phyloP scores from a whole-genome alignment of 2,329 filamentous ascomycete genomes.

The Aspergillus clavatus region DNA sequence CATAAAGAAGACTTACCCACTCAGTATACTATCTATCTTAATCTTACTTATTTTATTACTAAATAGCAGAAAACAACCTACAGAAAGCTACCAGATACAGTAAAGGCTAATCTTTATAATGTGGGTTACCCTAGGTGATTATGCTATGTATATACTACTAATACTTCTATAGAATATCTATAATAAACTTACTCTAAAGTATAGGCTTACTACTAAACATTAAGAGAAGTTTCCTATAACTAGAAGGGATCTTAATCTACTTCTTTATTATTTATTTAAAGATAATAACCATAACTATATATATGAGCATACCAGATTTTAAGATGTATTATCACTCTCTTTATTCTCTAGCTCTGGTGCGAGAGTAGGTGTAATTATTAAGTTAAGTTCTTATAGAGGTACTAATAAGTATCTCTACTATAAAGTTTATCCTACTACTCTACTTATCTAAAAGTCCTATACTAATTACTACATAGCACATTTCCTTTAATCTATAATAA shows the following conservation, averaged over 20 bases:
- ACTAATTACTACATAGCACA: background rate
- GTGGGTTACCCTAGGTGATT: no score
- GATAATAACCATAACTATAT: constrained; percentile 8
- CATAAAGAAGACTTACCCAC: no score
- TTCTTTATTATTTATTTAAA: constrained; percentile 11
- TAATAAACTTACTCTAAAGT: constrained; percentile 10
- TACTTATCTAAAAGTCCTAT: background rate
- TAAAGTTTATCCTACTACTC: constrained; percentile 2
- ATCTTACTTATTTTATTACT: no score
- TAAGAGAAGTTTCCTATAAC: constrained; percentile 10
- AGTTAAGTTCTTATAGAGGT: constrained; percentile 12
- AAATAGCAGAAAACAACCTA: no score
- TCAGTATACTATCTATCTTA: no score
- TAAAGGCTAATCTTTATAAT: no score
- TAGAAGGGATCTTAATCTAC: constrained; percentile 14
- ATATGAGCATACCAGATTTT: constrained; percentile 2
- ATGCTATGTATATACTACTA: background rate
- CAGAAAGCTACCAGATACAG: no score
- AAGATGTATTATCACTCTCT: constrained; percentile 1
- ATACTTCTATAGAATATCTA: constrained; percentile 12
- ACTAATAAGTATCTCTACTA: constrained; percentile 15
- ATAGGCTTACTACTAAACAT: constrained; percentile 12
- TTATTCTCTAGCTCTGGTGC: no score
- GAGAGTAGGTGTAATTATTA: constrained; percentile 9
- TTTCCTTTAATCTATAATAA: no score